Base-by-base conservation (phyloP, 768 basidiomycete genomes). In the Chalciporus sphaerocephalus region DNA sequence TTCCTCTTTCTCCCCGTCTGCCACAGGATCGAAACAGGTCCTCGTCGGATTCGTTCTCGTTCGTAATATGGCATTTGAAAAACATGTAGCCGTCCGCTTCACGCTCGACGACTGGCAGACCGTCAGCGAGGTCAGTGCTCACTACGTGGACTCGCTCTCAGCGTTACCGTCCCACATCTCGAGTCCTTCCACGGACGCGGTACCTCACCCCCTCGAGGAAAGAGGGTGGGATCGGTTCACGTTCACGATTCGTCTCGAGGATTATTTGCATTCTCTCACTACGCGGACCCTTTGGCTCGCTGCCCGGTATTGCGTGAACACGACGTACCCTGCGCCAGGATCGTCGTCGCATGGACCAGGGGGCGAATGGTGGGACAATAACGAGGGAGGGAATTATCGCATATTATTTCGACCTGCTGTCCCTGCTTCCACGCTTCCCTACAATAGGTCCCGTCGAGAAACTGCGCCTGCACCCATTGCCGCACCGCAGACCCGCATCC, bases 71-170 rank as follows among this genome's bases (percentile, higher is more conserved):
- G 72, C 87, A 0, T 98, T 87, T 51, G 83, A 88, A 63, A 98
- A 98, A 68, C 74, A 78, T 41, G 84, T 97, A 37, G 82, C 79
- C 0, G 75, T 96, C 1, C 73, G 94, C 1, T 98, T 94, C 63
- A 97, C 95, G 2, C 72, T 95, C 38, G 95, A 97, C 64, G 82
- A 87, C 38, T 98, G 95, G 95, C 81, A 86, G 51, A 98, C 94
- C 3, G 88, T 89, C 1, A 85, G 81, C 34, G 95, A 98, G 62
- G 92, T 96, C 24, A 50, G 65, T 34, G 84, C 75, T n/a, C 65
- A 58, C 37, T 66, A 83, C 49, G 56, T 68, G 28, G 64, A 64
- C n/a, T 74, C 73, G 15, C 58, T 83, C 21, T 50, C 70, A 4
- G 36, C 65, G 21, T 6, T 67, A 64, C 76, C 70, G 0, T 48